A percentile compares a stretch with the other conserved stretches of the same genome.
phyloP scores from a whole-genome alignment of 306 rosid species.

The Phaseolus lunatus region DNA sequence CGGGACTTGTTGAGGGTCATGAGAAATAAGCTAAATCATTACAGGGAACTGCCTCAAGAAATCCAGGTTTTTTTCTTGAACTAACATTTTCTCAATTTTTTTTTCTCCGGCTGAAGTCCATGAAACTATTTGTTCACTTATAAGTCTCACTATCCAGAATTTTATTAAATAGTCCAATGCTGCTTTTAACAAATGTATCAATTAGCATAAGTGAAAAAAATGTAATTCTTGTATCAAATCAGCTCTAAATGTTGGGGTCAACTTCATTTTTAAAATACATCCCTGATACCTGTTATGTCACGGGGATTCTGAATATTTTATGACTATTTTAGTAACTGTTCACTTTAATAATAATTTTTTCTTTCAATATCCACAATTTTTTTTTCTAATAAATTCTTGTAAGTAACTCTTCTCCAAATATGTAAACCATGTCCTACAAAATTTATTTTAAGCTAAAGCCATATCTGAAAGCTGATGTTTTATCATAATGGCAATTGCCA shows the following conservation, averaged over 20 bases:
- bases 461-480: neutral
- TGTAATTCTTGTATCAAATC: neutral
- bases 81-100: neutral
- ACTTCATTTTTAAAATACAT: neutral
- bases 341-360: neutral
- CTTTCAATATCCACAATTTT: neutral
- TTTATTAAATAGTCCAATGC: neutral
- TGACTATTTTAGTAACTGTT: neutral
- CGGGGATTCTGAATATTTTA: neutral
- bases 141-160: neutral
- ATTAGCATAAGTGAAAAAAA: neutral
- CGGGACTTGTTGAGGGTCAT: constrained; percentile 79
- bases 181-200: neutral
- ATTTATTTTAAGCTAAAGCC: neutral
- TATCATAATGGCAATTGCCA: neutral
- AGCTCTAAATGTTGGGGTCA: neutral
- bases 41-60: constrained; percentile 73
- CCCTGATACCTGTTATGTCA: neutral
- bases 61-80: constrained; percentile 63
- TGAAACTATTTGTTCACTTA: constrained; percentile 5
- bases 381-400: neutral
- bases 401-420: neutral
- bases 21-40: constrained; percentile 81
- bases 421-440: neutral
- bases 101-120: neutral